Conservation (phyloP, 306 rosid genomes). For the Fagus sylvatica region DNA sequence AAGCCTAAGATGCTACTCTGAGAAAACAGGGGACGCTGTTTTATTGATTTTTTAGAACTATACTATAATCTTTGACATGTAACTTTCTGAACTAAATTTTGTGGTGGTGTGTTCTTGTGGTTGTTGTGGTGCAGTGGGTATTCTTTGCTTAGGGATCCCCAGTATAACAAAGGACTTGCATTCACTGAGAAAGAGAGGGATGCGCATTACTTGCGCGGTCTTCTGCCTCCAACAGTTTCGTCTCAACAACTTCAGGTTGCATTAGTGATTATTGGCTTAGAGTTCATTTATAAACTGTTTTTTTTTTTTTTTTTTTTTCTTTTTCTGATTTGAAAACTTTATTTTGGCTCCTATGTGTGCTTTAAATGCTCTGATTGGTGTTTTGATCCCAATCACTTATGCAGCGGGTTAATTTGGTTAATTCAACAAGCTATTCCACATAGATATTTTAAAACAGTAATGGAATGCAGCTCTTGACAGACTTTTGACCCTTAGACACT, state of each 20-base stretch:
- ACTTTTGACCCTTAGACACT: too few relatives aligned
- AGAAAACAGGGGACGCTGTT: background rate
- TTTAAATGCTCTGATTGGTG: too few relatives aligned
- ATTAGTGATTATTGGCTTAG: background rate
- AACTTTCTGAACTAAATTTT: background rate
- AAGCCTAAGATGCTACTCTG: background rate
- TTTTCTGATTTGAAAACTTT: too few relatives aligned
- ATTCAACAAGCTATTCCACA: too few relatives aligned
- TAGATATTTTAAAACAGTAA: too few relatives aligned
- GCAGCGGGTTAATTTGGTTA: too few relatives aligned
- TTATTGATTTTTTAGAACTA: background rate
- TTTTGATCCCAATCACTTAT: too few relatives aligned
- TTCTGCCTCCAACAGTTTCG: slow-evolving; percentile 68
- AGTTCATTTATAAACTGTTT: background rate
- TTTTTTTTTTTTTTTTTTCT: too few relatives aligned
- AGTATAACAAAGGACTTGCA: slow-evolving; percentile 90
- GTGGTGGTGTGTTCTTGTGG: too few relatives aligned
- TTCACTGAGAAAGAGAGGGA: slow-evolving; percentile 92
- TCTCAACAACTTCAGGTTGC: slow-evolving; percentile 87
- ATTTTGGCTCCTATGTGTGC: too few relatives aligned
- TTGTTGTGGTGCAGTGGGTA: slow-evolving; percentile 62
- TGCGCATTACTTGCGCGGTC: slow-evolving; percentile 94
- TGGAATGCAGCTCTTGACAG: too few relatives aligned
- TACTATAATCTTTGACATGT: background rate
- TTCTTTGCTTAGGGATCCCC: slow-evolving; percentile 92